Evolutionary conservation across 768 basidiomycete species (phyloP), one percentile per base, ranked within the genome.

Genomic region (Sutorius australiensis): DNA sequence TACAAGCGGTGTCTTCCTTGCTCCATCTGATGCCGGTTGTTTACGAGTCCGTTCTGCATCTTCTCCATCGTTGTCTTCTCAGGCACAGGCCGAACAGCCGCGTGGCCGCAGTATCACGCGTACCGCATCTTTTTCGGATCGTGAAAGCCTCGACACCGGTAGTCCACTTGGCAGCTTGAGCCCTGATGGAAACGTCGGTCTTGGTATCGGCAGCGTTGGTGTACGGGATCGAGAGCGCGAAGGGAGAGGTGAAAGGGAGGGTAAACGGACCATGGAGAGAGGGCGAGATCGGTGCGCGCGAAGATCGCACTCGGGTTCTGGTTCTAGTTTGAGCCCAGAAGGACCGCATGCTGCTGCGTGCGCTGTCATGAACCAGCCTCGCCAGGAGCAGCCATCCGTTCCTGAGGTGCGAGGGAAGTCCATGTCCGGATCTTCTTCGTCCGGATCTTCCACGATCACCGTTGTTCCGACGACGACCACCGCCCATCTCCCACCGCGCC

Each of bases 71-170:
- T 56, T 62, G 34, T 67, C 71, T 46, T 67, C 67, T 36, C 67
- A 67, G 36, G 63, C 62, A 37, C 69, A 67, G 50, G 65, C 48
- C 7, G 72, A 64, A 34, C 67, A 65, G 16, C 27, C 56, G 21
- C 77, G 84, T 13, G 83, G 84, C 3, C 74, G 84, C 19, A 82
- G 82, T 38, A 72, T 71, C 45, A 75, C 81, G 17, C 77, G 82
- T 36, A 78, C 77, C 6, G 73, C 81, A 14, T 80, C 82, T 1
- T 81, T 80, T 40, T 80, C 79, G 46, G 82, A 82, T 56, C 73
- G 78, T 9, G 77, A 78, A 14, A 67, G 72, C 47, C 51, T 72
- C 55, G 55, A 61, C 24, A 56, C 70, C 6, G 75, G 70, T 31
- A 73, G 67, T 46, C 70, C 71, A n/a, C 40, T 70, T 17, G 71